Evolutionary conservation across 371 early-diverging fungal genomes (phyloP), one percentile per base, ranked within the genome.

Genomic region (Actinomucor elegans): DNA sequence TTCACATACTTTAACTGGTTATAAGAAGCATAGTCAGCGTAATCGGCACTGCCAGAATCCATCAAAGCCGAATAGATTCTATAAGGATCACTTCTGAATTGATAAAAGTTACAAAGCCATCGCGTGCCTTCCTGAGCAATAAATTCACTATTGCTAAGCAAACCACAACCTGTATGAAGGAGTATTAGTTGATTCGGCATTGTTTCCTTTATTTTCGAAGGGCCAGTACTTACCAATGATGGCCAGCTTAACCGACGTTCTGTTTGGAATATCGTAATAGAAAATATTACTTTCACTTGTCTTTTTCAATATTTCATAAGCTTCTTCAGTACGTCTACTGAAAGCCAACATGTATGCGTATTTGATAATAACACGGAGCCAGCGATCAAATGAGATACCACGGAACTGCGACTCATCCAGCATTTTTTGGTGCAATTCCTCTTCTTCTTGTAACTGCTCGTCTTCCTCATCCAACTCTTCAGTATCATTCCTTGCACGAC

Each of bases 231-330:
- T 75, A 87, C 90, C 81, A 20, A 91, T 64, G 54, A 84, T 64
- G 8, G 85, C 78, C 32, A 91, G 20, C 41, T 80, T 76, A 36
- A 92, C 62, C 0, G 73, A 54, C 0, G 73, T 52, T 21, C 67
- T 70, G 48, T 63, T 71, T 14, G 56, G 48, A 7, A 74, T 57
- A 33, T 89, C 73, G n/a, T 83, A 76, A 47, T 76, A 87, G 53
- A 86, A 91, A 3, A 91, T 83, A 50, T 84, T 86, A 9, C 91
- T 83, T 27, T 81, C 80, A 35, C 59, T 59, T 3, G 82, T 79
- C 26, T 70, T 53, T 54, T 79, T 83, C 35, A 92, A 53, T 14
- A 85, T 52, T n/a, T 79, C 75, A 27, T 79, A 79, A 0, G 89
- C 86, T 21, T 88, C 85, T 38, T 82, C 72, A 23, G 73, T 72